Conservation (phyloP, 176 grass and related monocot genomes). For the Aegilops longissima region DNA sequence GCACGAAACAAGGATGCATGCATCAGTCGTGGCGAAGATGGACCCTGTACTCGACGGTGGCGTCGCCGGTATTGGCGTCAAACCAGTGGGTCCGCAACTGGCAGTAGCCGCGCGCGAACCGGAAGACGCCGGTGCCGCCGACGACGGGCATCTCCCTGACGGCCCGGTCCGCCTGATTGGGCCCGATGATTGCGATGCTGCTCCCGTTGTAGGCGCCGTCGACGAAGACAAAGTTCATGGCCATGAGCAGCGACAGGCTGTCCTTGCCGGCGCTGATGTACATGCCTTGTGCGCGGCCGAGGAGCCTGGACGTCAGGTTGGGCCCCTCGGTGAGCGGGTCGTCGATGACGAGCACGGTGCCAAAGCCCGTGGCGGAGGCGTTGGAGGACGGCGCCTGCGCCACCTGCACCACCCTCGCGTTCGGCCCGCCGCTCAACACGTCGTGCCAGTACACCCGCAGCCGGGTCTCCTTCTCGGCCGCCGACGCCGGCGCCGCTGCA, state of each 20-base stretch:
- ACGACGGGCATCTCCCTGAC: slow-evolving; percentile 54
- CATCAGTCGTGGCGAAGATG: not conserved
- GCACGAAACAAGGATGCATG: no score
- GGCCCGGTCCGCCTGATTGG: slow-evolving; percentile 12
- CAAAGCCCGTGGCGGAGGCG: slow-evolving; percentile 34
- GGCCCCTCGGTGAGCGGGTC: slow-evolving; percentile 46
- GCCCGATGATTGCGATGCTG: slow-evolving; percentile 44
- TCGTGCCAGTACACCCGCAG: slow-evolving; percentile 80
- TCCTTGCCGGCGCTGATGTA: slow-evolving; percentile 33
- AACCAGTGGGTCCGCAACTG: not conserved
- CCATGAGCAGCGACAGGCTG: slow-evolving; percentile 37
- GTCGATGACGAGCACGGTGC: slow-evolving; percentile 35
- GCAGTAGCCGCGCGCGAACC: not conserved
- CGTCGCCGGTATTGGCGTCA: not conserved
- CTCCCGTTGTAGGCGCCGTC: slow-evolving; percentile 39
- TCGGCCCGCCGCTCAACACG: slow-evolving; percentile 41
- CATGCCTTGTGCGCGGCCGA: slow-evolving; percentile 41
- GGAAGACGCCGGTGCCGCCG: slow-evolving; percentile 23
- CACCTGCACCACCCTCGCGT: slow-evolving; percentile 36
- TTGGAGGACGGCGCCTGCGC: not conserved
- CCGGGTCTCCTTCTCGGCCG: slow-evolving; percentile 19
- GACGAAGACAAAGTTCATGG: slow-evolving; percentile 46
- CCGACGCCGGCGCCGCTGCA: not conserved
- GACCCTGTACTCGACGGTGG: not conserved
- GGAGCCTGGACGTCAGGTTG: not conserved